Percentiles rank a stretch among this genome's conserved stretches.
These are phyloP conservation scores for Xylariaceae sp. DNA, from an alignment of 2,329 filamentous ascomycete species.

Conservation along the genomic window DNA sequence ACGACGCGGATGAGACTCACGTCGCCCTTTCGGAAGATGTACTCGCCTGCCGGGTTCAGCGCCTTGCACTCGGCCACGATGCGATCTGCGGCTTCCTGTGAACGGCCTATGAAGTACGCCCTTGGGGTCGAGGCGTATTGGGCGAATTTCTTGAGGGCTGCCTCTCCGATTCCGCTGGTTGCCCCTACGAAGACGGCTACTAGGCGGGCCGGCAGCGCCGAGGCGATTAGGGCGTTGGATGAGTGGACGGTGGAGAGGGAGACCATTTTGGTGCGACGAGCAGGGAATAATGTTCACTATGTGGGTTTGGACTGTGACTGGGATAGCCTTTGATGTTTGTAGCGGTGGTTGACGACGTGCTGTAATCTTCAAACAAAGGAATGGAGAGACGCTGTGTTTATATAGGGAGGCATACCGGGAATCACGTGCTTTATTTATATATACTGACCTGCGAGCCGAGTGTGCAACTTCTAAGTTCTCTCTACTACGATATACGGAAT, in stretches of 20 bases:
- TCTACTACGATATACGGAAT: no score
- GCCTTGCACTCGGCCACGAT: conserved; percentile 41
- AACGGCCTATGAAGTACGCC: conserved; percentile 48
- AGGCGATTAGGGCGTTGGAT: conserved; percentile 35
- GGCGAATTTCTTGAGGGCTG: conserved; percentile 44
- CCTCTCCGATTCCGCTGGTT: conserved; percentile 49
- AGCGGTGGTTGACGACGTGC: no score
- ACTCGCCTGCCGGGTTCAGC: conserved; percentile 43
- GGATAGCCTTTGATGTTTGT: no score
- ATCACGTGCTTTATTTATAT: no score
- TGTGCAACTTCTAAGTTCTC: no score
- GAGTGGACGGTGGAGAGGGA: conserved; percentile 6
- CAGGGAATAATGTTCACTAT: no score
- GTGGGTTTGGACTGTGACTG: no score
- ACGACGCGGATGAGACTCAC: conserved; percentile 13
- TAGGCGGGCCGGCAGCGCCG: conserved; percentile 36
- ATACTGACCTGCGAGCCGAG: no score
- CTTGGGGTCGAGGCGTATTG: conserved; percentile 38
- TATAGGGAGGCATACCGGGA: no score
- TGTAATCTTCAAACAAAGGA: no score
- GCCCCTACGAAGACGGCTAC: conserved; percentile 49
- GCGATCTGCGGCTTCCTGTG: conserved; percentile 37
- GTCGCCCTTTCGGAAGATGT: conserved; percentile 39
- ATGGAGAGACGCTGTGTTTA: no score
- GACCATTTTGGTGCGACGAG: conserved; percentile 6